phyloP scores from a whole-genome alignment of 495 filamentous ascomycete genomes.

The Clavariopsis aquatica region DNA sequence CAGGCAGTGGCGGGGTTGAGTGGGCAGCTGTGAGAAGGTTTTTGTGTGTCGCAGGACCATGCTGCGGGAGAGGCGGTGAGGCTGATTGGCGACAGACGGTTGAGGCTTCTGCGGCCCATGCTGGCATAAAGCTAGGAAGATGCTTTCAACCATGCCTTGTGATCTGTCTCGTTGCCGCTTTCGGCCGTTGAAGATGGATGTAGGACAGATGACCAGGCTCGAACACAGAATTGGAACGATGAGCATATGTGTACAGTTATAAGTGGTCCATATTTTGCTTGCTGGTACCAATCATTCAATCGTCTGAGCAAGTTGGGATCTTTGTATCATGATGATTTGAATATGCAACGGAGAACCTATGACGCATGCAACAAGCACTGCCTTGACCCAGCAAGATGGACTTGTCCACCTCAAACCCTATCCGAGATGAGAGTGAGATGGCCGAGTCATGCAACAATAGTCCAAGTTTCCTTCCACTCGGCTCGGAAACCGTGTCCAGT shows the following conservation, averaged over 20 bases:
- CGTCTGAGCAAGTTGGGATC: neutral
- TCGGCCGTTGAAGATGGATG: neutral
- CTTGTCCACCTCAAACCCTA: too few species aligned
- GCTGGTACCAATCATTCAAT: neutral
- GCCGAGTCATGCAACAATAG: too few species aligned
- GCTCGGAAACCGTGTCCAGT: too few species aligned
- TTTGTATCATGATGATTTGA: neutral
- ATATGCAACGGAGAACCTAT: neutral
- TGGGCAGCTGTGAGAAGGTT: neutral
- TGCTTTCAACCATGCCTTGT: neutral
- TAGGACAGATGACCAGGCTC: neutral
- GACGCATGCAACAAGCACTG: neutral
- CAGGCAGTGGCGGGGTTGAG: constrained; percentile 8
- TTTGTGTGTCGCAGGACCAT: neutral
- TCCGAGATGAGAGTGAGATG: too few species aligned
- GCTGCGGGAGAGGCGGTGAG: neutral
- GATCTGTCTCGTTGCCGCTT: constrained; percentile 1
- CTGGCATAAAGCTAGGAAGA: constrained; percentile 8
- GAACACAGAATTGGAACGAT: constrained; percentile 7
- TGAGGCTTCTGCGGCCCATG: neutral
- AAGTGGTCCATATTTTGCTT: constrained; percentile 16
- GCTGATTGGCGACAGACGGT: neutral
- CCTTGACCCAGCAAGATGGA: too few species aligned
- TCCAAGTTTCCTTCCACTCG: too few species aligned
- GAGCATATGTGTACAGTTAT: constrained; percentile 30